Evolutionary conservation across 2,329 filamentous ascomycete genomes (phyloP).

Genomic region (Pyrenochaeta sp.): DNA sequence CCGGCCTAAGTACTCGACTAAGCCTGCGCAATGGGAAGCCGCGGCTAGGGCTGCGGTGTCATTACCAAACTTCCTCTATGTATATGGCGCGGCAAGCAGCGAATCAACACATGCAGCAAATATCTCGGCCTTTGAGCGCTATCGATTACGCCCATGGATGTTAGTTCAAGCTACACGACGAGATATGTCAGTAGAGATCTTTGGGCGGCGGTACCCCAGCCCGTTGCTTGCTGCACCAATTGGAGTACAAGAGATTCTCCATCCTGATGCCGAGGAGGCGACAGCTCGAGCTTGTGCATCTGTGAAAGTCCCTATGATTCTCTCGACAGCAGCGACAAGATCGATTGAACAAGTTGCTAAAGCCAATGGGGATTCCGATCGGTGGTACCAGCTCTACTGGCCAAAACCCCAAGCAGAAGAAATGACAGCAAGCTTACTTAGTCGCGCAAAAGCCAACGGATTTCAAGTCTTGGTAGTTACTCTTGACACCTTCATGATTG

Average conservation of each 20-base stretch:
- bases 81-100: conserved; percentile 49
- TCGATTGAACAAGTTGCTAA: conserved; percentile 72
- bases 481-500: conserved; percentile 73
- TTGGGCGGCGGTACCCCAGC: conserved; percentile 55
- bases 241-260: conserved; percentile 74
- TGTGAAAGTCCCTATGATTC: conserved; percentile 70
- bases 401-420: conserved; percentile 70
- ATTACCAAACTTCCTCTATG: conserved; percentile 51
- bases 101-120: conserved; percentile 49
- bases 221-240: conserved; percentile 73
- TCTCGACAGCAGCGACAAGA: conserved; percentile 71
- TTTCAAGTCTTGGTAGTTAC: conserved; percentile 75
- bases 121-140: conserved; percentile 50
- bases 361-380: conserved; percentile 64
- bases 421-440: conserved; percentile 70
- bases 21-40: conserved; percentile 51
- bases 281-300: conserved; percentile 69
- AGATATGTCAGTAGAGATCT: conserved; percentile 40
- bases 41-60: conserved; percentile 45
- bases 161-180: conserved; percentile 49
- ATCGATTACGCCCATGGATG: conserved; percentile 52
- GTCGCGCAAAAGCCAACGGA: conserved; percentile 67
- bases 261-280: conserved; percentile 70
- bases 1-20: conserved; percentile 52
- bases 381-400: conserved; percentile 83